These are phyloP conservation scores for Neurospora tetrasperma DNA, from an alignment of 495 filamentous ascomycete species.

Conservation along the genomic window DNA sequence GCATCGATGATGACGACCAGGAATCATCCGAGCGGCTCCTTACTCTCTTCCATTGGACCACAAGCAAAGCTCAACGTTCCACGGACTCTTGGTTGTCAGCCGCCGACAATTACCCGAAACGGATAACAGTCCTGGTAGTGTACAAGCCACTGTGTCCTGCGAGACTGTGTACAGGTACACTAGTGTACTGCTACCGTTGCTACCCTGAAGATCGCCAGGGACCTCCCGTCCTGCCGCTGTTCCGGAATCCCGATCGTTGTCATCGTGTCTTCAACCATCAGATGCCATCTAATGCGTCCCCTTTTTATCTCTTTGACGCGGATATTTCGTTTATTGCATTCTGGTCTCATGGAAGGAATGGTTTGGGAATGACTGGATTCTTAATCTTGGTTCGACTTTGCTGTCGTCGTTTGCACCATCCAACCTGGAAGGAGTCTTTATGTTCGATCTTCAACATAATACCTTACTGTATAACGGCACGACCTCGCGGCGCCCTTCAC, in stretches of 20 bases:
- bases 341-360: background rate
- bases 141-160: background rate
- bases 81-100: background rate
- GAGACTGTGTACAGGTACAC: background rate
- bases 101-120: background rate
- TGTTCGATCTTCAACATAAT: too few relatives aligned
- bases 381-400: background rate
- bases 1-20: background rate
- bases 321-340: background rate
- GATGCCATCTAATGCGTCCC: background rate
- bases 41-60: background rate
- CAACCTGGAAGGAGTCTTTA: too few relatives aligned
- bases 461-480: too few relatives aligned
- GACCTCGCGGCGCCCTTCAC: too few relatives aligned
- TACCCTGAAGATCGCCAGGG: background rate
- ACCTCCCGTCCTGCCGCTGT: background rate
- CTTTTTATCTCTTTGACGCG: background rate
- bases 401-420: background rate
- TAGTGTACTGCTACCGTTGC: background rate
- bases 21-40: background rate
- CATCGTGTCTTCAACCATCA: background rate
- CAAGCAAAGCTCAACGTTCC: background rate
- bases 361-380: background rate
- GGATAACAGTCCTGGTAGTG: background rate
- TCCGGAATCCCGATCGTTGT: background rate